A percentile compares a stretch with the other conserved stretches of the same genome.
These are phyloP conservation scores for Leccinum truebloodii DNA, from an alignment of 768 basidiomycete genomes.

Conservation along the genomic window DNA sequence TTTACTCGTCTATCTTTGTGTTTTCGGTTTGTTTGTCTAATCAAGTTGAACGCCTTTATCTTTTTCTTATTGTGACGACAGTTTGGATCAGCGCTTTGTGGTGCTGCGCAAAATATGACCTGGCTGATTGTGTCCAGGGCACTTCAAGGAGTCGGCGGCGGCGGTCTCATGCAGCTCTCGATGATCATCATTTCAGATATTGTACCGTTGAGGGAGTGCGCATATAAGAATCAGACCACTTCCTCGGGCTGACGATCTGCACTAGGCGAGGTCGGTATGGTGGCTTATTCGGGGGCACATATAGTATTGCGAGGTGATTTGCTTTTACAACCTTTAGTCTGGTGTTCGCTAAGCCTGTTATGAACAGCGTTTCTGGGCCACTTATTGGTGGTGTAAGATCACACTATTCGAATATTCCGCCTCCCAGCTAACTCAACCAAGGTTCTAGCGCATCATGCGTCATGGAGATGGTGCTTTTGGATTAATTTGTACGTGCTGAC, in stretches of 20 bases:
- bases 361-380: slow-evolving; percentile 64
- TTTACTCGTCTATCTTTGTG: slow-evolving; percentile 59
- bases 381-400: slow-evolving; percentile 75
- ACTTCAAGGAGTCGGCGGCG: slow-evolving; percentile 82
- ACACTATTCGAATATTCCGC: neutral
- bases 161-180: slow-evolving; percentile 73
- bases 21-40: slow-evolving; percentile 56
- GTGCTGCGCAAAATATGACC: slow-evolving; percentile 73
- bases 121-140: slow-evolving; percentile 79
- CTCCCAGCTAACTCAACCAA: slow-evolving; percentile 22
- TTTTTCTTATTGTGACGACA: slow-evolving; percentile 28
- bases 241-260: neutral
- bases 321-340: slow-evolving; percentile 32
- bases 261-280: neutral
- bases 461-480: slow-evolving; percentile 83
- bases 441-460: slow-evolving; percentile 70
- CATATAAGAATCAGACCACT: neutral
- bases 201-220: slow-evolving; percentile 75
- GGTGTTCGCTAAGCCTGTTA: neutral
- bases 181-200: slow-evolving; percentile 84
- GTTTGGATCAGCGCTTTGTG: slow-evolving; percentile 80
- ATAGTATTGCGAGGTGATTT: neutral
- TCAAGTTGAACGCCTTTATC: neutral
- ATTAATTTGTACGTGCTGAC: neutral
- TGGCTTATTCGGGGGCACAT: neutral